phyloP scores from a whole-genome alignment of 257 asterid genomes.

The Scutellaria barbata region DNA sequence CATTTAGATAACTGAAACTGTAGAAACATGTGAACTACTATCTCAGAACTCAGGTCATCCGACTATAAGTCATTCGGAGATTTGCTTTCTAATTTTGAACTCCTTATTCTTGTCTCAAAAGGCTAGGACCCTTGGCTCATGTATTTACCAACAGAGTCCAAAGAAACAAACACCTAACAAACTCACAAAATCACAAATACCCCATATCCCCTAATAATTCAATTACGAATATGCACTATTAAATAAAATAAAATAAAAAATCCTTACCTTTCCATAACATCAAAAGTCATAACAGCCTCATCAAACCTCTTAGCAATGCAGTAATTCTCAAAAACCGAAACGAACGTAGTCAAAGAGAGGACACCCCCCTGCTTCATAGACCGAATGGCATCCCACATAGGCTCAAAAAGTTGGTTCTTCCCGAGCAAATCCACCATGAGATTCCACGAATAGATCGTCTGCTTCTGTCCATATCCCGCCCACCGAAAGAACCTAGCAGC shows the following conservation, averaged over 20 bases:
- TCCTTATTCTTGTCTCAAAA: not conserved
- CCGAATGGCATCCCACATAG: conserved; percentile 84
- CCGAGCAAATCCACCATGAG: conserved; percentile 78
- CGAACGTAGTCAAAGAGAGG: conserved; percentile 65
- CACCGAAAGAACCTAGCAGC: conserved; percentile 73
- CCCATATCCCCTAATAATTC: conserved; percentile 12
- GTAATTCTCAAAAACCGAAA: conserved; percentile 67
- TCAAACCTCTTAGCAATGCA: conserved; percentile 58
- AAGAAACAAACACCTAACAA: not conserved
- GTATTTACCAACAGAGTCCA: not conserved
- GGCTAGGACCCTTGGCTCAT: not conserved
- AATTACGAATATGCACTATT: not conserved
- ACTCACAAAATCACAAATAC: not conserved
- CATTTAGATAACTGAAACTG: not conserved
- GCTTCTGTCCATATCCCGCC: conserved; percentile 57
- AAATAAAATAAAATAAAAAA: not conserved
- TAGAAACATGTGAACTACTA: too few relatives aligned
- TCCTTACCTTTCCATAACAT: conserved; percentile 64
- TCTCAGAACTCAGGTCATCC: too few relatives aligned
- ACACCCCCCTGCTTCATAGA: conserved; percentile 69
- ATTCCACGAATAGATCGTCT: conserved; percentile 62
- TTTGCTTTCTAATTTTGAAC: not conserved
- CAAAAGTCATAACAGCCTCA: conserved; percentile 73
- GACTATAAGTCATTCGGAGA: too few relatives aligned
- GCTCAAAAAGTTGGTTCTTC: conserved; percentile 66